Percentiles rank a stretch among this genome's conserved stretches.
Evolutionary conservation across 345 rosid genomes (phyloP).

Genomic region (Citrus cavaleriei): DNA sequence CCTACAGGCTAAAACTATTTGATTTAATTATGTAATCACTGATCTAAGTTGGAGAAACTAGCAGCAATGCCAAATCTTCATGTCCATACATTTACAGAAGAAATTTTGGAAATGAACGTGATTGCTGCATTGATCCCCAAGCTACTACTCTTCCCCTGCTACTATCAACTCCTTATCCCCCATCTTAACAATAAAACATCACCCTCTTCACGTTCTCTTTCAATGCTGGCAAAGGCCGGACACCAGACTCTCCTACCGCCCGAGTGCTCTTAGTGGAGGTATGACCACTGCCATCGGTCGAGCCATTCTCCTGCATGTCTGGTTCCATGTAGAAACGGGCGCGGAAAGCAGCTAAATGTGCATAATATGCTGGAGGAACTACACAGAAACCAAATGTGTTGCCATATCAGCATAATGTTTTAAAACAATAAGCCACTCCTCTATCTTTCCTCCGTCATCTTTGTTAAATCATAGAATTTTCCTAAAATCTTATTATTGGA

Average conservation of each 20-base stretch:
- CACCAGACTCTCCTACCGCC: constrained; percentile 48
- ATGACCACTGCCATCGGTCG: constrained; percentile 34
- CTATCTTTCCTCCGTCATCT: neutral
- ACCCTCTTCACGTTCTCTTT: constrained; percentile 98
- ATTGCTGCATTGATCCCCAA: constrained; percentile 6
- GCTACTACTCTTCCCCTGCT: neutral
- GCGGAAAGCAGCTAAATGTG: constrained; percentile 95
- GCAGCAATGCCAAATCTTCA: constrained; percentile 8
- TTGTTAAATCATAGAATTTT: neutral
- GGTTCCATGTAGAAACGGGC: constrained; percentile 98
- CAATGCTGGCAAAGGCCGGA: constrained; percentile 87
- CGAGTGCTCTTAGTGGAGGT: constrained; percentile 29
- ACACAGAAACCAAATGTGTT: constrained; percentile 16
- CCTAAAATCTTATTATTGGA: neutral
- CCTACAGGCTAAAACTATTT: constrained; percentile 2
- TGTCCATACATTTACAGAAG: constrained; percentile 24
- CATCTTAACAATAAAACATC: constrained; percentile 80
- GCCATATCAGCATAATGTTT: neutral
- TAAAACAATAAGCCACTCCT: neutral
- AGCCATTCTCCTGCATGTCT: constrained; percentile 74
- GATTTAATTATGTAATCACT: constrained; percentile 2
- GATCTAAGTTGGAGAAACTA: constrained; percentile 7
- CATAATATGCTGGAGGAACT: constrained; percentile 99
- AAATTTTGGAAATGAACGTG: neutral
- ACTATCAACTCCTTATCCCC: neutral